Percentiles rank a stretch among this genome's conserved stretches.
phyloP scores from a whole-genome alignment of 176 grass and related monocot genomes.

The Oryza glumipatula region DNA sequence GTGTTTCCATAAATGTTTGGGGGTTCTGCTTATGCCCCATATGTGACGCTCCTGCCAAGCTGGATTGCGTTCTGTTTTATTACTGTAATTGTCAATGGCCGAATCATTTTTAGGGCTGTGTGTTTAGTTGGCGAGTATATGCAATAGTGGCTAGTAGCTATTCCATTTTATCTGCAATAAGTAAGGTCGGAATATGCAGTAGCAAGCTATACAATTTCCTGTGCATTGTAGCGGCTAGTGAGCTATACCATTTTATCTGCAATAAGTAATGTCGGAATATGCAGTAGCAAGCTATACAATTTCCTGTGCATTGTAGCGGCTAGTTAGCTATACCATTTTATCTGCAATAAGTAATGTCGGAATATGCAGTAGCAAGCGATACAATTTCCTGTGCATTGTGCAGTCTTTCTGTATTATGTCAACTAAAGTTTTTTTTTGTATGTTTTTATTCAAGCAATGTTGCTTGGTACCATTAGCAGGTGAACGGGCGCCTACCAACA shows the following conservation, averaged over 20 bases:
- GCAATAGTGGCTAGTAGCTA: not conserved
- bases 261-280: not conserved
- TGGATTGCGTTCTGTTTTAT: not conserved
- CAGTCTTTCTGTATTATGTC: constrained; percentile 19
- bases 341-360: not conserved
- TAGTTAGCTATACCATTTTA: not conserved
- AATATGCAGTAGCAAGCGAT: not conserved
- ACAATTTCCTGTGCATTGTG: not conserved
- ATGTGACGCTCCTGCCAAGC: not conserved
- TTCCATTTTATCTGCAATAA: not conserved
- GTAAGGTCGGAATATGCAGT: not conserved
- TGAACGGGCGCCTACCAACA: constrained; percentile 30
- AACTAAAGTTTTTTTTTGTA: constrained; percentile 6
- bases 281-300: constrained; percentile 3
- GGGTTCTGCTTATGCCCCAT: not conserved
- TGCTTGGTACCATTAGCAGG: constrained; percentile 48
- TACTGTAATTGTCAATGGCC: not conserved
- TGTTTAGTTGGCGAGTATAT: not conserved
- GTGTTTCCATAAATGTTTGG: not conserved
- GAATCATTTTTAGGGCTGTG: not conserved
- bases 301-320: not conserved
- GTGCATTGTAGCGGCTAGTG: too few relatives aligned
- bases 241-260: not conserved
- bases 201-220: constrained; percentile 8
- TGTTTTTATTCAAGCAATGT: constrained; percentile 37